phyloP scores from a whole-genome alignment of 768 basidiomycete species.

The Symmetrospora coprosmae region DNA sequence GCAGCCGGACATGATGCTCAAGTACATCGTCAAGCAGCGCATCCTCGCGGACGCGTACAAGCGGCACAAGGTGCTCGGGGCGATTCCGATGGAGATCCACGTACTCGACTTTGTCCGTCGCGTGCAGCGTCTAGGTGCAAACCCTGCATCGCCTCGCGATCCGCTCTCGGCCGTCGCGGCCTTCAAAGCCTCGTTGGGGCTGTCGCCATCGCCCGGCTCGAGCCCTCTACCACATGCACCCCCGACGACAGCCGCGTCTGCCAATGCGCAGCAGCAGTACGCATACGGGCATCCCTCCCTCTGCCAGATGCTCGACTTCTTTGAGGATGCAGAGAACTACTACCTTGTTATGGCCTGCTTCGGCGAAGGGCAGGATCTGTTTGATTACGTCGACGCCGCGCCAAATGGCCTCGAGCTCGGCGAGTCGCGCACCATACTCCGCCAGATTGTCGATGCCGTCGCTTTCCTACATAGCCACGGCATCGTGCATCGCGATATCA shows the following conservation, averaged over 20 bases:
- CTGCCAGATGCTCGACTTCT: conserved; percentile 85
- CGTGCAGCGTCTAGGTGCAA: conserved; percentile 6
- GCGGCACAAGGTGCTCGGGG: conserved; percentile 81
- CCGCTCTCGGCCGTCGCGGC: not conserved
- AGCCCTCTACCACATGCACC: not conserved
- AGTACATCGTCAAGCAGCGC: conserved; percentile 94
- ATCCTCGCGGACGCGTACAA: conserved; percentile 99
- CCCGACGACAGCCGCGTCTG: not conserved
- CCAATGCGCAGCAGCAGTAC: conserved; percentile 45
- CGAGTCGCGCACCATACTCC: conserved; percentile 66
- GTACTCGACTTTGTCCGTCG: conserved; percentile 40
- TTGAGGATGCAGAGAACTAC: conserved; percentile 91
- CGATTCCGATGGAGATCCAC: conserved; percentile 94
- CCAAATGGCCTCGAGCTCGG: conserved; percentile 68
- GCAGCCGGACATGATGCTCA: conserved; percentile 81
- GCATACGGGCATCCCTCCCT: conserved; percentile 81
- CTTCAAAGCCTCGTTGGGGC: not conserved
- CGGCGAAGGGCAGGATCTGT: conserved; percentile 55
- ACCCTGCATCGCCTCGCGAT: conserved; percentile 1
- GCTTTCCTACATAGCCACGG: conserved; percentile 76
- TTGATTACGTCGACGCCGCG: conserved; percentile 81
- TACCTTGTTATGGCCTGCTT: conserved; percentile 67
- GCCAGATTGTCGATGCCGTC: conserved; percentile 79
- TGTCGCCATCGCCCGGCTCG: not conserved
- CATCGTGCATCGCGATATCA: conserved; percentile 95